Conservation (phyloP, 2,329 filamentous ascomycete genomes). For the Cercospora berteroae region DNA sequence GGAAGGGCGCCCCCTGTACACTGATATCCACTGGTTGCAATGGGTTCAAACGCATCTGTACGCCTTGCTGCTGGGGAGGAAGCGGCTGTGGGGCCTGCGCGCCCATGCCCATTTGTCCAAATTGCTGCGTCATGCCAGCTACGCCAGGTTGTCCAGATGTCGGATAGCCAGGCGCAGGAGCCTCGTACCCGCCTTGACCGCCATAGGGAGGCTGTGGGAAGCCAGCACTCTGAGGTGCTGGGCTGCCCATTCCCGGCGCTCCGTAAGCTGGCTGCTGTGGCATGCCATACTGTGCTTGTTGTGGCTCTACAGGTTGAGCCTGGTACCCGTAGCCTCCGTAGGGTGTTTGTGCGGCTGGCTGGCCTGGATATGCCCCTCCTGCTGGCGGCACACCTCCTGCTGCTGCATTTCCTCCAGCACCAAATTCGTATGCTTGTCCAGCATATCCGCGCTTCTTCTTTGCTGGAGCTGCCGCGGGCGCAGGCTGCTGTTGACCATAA, state of each 20-base stretch:
- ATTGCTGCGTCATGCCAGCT: constrained; percentile 63
- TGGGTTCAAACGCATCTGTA: constrained; percentile 67
- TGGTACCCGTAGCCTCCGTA: constrained; percentile 46
- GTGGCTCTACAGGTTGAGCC: constrained; percentile 30
- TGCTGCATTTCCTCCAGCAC: constrained; percentile 72
- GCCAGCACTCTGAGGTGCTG: constrained; percentile 19
- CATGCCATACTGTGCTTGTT: constrained; percentile 36
- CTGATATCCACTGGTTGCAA: constrained; percentile 84
- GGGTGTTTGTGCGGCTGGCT: constrained; percentile 37
- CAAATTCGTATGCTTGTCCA: constrained; percentile 90
- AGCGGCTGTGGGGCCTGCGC: constrained; percentile 46
- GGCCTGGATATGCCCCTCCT: constrained; percentile 45
- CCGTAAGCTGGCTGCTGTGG: constrained; percentile 35
- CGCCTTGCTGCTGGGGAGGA: constrained; percentile 50
- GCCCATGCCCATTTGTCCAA: constrained; percentile 71
- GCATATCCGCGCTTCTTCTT: constrained; percentile 97
- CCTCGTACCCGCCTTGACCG: constrained; percentile 59
- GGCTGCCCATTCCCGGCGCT: constrained; percentile 26
- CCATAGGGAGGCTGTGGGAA: constrained; percentile 47
- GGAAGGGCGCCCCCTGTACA: constrained; percentile 80
- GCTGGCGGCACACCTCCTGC: constrained; percentile 42
- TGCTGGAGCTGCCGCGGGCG: constrained; percentile 25
- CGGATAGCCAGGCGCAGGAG: constrained; percentile 45
- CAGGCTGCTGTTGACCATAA: constrained; percentile 27
- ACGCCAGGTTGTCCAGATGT: constrained; percentile 32